Base-by-base conservation (phyloP, 2,329 filamentous ascomycete genomes). In the Aureobasidium lini region DNA sequence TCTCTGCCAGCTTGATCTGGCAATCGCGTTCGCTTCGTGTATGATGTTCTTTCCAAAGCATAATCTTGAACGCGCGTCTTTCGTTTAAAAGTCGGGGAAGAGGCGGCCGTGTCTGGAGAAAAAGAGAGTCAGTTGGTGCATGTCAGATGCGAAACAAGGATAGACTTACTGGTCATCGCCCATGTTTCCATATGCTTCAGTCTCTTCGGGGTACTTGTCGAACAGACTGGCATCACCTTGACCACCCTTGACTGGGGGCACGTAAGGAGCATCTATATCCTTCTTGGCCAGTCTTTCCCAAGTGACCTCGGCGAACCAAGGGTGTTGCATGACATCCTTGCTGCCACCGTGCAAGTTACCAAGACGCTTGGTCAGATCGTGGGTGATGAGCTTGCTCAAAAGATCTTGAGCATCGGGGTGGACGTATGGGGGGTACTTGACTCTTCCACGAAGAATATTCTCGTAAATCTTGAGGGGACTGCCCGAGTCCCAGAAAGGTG, bases 401-500 rank as follows among this genome's bases (percentile, higher is more conserved):
- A 99, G 81, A 72, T 97, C 89, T 71, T 96, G 91, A 0, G 94
- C 94, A 71, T 97, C 94, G 1, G 88, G 86, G 71, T 97, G 90
- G 68, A 99, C 89, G 73, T 97, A 99, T 6, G 89, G 87, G 57
- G 94, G 94, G 72, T 97, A 99, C 77, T 96, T 97, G 74, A 99
- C 89, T 68, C 89, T 87, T 62, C 93, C 94, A 70, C 91, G 92
- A 64, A 99, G 83, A 69, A 99, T 99, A 73, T 99, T 99, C 78
- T 99, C 94, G 77, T 99, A 99, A 70, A 99, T 99, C 77, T 96
- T 96, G 84, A 99, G 95, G 2, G 94, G 93, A 46, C 90, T 96
- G 59, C 93, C 94, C 68, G 89, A 90, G 73, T 99, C 94, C 93
- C 94, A 99, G 79, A 99, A 99, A 5, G 94, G 94, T 5, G 94